Percentiles rank a stretch among this genome's conserved stretches.
phyloP scores from a whole-genome alignment of 768 basidiomycete genomes.

The Psilocybe azurescens region DNA sequence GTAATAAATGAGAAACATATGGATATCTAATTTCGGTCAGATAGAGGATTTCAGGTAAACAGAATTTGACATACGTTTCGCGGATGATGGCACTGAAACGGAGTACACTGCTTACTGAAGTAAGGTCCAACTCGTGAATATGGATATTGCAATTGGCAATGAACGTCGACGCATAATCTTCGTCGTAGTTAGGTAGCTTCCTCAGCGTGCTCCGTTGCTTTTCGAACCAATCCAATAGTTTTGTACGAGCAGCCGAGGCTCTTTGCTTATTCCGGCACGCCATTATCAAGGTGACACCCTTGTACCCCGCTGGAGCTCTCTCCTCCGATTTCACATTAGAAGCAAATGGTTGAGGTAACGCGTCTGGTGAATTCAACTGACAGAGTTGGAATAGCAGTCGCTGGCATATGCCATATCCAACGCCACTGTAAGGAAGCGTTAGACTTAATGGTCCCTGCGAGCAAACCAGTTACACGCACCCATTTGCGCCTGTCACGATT shows the following conservation, averaged over 20 bases:
- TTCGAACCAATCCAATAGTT: constrained; percentile 61
- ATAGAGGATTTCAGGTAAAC: not conserved
- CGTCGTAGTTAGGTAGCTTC: constrained; percentile 37
- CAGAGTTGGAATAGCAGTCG: constrained; percentile 75
- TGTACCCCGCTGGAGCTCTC: constrained; percentile 33
- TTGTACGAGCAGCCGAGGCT: constrained; percentile 64
- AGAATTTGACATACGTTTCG: constrained; percentile 47
- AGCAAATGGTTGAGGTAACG: constrained; percentile 47
- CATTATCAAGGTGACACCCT: constrained; percentile 76
- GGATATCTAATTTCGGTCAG: constrained; percentile 56
- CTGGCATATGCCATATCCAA: constrained; percentile 85
- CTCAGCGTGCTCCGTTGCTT: constrained; percentile 48
- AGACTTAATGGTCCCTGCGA: not conserved
- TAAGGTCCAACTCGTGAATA: constrained; percentile 70
- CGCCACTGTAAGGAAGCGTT: constrained; percentile 55
- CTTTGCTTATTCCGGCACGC: constrained; percentile 75
- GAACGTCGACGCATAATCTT: constrained; percentile 63
- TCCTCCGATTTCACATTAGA: constrained; percentile 28
- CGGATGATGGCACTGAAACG: constrained; percentile 61
- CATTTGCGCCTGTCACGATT: constrained; percentile 75
- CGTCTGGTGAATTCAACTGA: constrained; percentile 53
- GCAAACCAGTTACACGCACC: constrained; percentile 42
- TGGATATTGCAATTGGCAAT: constrained; percentile 62
- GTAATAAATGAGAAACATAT: constrained; percentile 81
- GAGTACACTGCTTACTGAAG: constrained; percentile 62